These are phyloP conservation scores for Aspergillus coremiiformis DNA, from an alignment of 495 filamentous ascomycete genomes.

Conservation along the genomic window DNA sequence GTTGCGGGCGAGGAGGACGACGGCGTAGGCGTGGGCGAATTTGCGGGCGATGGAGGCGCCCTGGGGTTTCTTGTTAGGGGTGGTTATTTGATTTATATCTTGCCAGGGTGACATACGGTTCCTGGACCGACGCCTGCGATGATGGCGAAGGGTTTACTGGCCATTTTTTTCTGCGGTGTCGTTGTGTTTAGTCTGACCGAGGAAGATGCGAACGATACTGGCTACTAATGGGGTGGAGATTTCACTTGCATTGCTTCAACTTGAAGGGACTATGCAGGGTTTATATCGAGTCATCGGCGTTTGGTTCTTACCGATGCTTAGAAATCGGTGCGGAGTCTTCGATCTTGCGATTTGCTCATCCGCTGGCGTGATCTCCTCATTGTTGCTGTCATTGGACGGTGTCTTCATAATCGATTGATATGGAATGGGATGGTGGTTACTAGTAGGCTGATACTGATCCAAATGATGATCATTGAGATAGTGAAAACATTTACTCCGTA, in stretches of 20 bases:
- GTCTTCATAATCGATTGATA: no score
- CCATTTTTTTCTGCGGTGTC: slow-evolving; percentile 17
- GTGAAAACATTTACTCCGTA: no score
- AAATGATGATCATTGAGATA: no score
- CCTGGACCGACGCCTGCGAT: slow-evolving; percentile 71
- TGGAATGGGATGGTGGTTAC: no score
- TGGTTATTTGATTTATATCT: slow-evolving; percentile 1
- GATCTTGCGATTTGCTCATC: not conserved
- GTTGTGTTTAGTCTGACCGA: no score
- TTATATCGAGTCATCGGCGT: not conserved
- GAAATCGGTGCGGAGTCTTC: not conserved
- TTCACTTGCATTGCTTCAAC: no score
- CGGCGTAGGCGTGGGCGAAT: slow-evolving; percentile 67
- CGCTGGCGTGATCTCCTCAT: not conserved
- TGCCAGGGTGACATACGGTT: slow-evolving; percentile 41
- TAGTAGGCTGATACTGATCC: no score
- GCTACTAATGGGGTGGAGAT: no score
- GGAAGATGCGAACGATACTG: no score
- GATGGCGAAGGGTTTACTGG: slow-evolving; percentile 50
- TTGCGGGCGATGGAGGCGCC: slow-evolving; percentile 54
- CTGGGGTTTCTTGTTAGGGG: slow-evolving; percentile 15
- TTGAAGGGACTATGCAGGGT: no score
- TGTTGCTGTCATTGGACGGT: not conserved
- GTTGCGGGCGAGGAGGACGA: slow-evolving; percentile 67
- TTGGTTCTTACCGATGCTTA: not conserved